phyloP scores from a whole-genome alignment of 257 asterid genomes.

The Przewalskia tangutica region DNA sequence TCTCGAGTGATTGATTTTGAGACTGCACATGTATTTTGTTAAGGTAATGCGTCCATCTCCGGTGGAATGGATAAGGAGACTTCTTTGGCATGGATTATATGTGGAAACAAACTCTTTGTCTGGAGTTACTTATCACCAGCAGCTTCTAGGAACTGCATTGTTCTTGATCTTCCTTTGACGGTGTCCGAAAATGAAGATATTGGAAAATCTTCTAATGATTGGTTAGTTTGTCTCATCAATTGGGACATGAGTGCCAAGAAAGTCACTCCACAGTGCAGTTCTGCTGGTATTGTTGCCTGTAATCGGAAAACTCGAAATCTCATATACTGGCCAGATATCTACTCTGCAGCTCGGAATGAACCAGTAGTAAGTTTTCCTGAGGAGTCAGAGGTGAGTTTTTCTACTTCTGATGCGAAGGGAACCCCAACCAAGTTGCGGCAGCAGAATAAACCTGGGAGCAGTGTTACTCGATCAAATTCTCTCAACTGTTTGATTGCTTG shows the following conservation, averaged over 20 bases:
- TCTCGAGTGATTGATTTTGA: neutral
- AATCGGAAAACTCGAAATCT: conserved; percentile 42
- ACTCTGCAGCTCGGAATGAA: conserved; percentile 25
- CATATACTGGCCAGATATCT: conserved; percentile 72
- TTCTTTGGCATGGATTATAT: conserved; percentile 71
- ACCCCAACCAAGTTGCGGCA: conserved; percentile 28
- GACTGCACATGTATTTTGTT: conserved; percentile 14
- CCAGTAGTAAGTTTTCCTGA: conserved; percentile 44
- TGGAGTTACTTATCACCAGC: conserved; percentile 66
- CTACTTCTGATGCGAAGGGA: conserved; percentile 23
- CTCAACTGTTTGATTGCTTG: conserved; percentile 71
- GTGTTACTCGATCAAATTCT: conserved; percentile 23
- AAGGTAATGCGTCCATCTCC: conserved; percentile 53
- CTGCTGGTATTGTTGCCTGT: conserved; percentile 70
- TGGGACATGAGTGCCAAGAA: conserved; percentile 42
- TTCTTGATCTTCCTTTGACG: conserved; percentile 56
- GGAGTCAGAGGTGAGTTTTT: conserved; percentile 24
- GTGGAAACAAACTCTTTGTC: conserved; percentile 52
- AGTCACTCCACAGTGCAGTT: conserved; percentile 29
- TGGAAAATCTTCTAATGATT: conserved; percentile 37
- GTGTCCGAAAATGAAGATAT: conserved; percentile 28
- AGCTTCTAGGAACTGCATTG: conserved; percentile 49
- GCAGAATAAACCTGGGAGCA: conserved; percentile 25
- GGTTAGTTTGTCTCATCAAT: conserved; percentile 60
- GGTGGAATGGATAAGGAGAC: conserved; percentile 91